Evolutionary conservation across 345 rosid genomes (phyloP).

Genomic region (Noccaea caerulescens): DNA sequence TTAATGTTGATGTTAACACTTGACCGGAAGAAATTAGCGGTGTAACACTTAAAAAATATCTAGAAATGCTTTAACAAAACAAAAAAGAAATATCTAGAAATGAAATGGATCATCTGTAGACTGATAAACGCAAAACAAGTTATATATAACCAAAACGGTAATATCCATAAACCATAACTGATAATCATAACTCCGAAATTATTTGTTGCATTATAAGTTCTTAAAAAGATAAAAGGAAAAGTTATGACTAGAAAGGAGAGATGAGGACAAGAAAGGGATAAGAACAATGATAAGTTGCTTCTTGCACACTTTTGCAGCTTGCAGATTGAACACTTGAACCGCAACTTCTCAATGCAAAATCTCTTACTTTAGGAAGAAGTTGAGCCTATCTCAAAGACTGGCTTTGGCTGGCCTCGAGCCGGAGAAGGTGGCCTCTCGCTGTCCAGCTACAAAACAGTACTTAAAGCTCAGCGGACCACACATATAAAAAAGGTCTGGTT

Average conservation of each 20-base stretch:
- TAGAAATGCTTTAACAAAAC: not conserved
- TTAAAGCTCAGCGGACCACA: constrained; percentile 12
- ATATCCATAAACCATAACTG: too few species aligned
- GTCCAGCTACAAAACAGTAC: constrained; percentile 48
- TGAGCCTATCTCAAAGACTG: constrained; percentile 56
- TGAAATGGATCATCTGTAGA: not conserved
- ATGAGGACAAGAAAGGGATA: not conserved
- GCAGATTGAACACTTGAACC: not conserved
- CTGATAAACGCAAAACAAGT: too few species aligned
- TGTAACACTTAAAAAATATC: not conserved
- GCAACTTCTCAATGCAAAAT: constrained; percentile 43
- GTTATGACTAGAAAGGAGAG: too few species aligned
- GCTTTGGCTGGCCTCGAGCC: constrained; percentile 69
- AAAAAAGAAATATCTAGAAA: not conserved
- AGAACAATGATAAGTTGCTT: not conserved
- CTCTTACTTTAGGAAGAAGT: constrained; percentile 58
- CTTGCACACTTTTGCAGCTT: not conserved
- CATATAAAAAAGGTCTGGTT: too few species aligned
- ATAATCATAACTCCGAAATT: too few species aligned
- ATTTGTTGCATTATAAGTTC: not conserved
- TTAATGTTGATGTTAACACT: constrained; percentile 28
- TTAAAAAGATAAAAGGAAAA: not conserved
- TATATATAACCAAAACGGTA: too few species aligned
- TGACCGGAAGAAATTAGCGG: not conserved
- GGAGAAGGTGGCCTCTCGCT: constrained; percentile 79